These are phyloP conservation scores for Lepidopterella palustris DNA, from an alignment of 495 filamentous ascomycete genomes.

Conservation along the genomic window DNA sequence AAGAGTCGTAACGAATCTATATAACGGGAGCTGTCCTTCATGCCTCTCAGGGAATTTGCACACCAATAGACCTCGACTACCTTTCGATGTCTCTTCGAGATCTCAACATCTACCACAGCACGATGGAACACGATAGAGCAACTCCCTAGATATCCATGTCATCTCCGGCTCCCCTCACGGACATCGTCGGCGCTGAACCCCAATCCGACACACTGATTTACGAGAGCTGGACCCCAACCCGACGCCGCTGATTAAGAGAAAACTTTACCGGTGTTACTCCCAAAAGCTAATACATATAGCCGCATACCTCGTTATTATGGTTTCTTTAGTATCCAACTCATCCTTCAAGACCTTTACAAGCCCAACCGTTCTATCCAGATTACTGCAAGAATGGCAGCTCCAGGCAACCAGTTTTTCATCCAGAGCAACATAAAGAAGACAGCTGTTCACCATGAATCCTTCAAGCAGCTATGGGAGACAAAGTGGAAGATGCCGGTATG, in stretches of 20 bases:
- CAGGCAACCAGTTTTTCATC: constrained; percentile 33
- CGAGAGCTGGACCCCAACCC: no score
- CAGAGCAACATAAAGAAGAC: constrained; percentile 40
- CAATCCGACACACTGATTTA: background rate
- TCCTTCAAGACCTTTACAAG: background rate
- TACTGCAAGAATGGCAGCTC: constrained; percentile 31
- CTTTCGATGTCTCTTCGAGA: no score
- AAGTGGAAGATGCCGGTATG: constrained; percentile 68
- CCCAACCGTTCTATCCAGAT: no score
- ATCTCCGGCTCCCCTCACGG: background rate
- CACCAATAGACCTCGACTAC: no score
- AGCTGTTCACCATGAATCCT: constrained; percentile 58
- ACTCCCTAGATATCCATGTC: no score
- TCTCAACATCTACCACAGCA: no score
- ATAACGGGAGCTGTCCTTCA: no score
- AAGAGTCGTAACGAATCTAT: no score
- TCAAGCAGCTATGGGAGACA: constrained; percentile 69
- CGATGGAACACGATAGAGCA: no score
- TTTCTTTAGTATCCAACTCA: background rate
- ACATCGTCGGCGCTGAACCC: background rate
- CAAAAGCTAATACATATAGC: background rate
- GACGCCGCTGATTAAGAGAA: background rate
- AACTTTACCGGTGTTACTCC: background rate
- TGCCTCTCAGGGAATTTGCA: no score
- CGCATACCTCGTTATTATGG: background rate